Evolutionary conservation across 2,329 filamentous ascomycete genomes (phyloP), one percentile per base, ranked within the genome.

Genomic region (Verticillium dahliae): DNA sequence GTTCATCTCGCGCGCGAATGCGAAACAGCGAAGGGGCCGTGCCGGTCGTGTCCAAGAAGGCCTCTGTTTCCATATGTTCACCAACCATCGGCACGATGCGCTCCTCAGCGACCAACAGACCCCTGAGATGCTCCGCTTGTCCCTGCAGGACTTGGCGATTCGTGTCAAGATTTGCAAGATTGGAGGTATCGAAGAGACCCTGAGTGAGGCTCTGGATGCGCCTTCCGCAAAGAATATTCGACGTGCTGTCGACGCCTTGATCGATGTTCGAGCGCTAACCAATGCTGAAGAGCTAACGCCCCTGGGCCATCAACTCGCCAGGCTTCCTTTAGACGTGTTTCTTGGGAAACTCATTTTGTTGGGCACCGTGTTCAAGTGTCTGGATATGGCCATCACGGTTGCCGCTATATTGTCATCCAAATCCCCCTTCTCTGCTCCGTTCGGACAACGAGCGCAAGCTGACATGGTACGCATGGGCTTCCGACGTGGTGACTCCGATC

Each of bases 161-260:
- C 88, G 95, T 9, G 93, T 98, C 66, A 99, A 99, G 76, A 97
- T 97, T 56, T 99, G 94, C 80, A 96, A 96, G 70, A 85, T 99
- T 54, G 95, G 95, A 11, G 89, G 91, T 50, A 96, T 98, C 60
- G 94, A 98, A 72, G 86, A 94, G 68, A 97, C 93, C 0, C 81
- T 99, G 10, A 85, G 90, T 27, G 87, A 93, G 73, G 95, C 95
- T 3, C 81, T 99, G 15, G 95, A 99, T 71, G 90, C 94, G 0
- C 95, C 95, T 0, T 93, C 90, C 0, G 82, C 90, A 0, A 96
- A 94, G 77, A 99, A 98, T 68, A 96, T 99, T 57, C 89, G 92
- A 31, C 87, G 94, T 39, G 94, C 95, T 1, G 90, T 99, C 60
- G 94, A 98, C 72, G 92, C 94, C 3, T 84, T 99, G 5, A 86